Conservation (phyloP, 2,329 filamentous ascomycete species). For the Beauveria bassiana region DNA sequence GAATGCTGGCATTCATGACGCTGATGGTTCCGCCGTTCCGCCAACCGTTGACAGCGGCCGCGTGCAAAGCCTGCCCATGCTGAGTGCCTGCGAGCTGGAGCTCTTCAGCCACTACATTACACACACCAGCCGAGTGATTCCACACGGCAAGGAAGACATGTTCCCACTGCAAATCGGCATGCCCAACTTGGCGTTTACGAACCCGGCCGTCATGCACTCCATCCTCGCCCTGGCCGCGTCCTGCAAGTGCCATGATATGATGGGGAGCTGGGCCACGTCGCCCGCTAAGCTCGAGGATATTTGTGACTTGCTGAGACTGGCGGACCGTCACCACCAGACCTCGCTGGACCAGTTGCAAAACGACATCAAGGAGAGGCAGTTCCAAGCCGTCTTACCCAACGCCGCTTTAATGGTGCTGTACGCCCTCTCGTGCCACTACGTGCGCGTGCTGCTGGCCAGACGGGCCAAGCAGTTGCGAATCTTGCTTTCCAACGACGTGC, state of each 20-base stretch:
- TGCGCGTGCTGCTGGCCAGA: constrained; percentile 26
- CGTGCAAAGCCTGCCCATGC: neutral
- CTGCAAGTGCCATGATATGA: constrained; percentile 30
- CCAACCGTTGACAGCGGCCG: neutral
- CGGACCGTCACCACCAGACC: constrained; percentile 28
- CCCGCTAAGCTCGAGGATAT: constrained; percentile 8
- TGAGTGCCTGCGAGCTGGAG: constrained; percentile 22
- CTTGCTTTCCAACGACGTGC: constrained; percentile 18
- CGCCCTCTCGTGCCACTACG: constrained; percentile 28
- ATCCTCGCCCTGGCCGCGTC: constrained; percentile 33
- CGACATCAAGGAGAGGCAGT: constrained; percentile 23
- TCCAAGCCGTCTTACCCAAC: constrained; percentile 29
- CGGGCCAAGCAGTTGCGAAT: constrained; percentile 14
- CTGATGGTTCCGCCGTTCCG: neutral
- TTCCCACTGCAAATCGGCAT: constrained; percentile 34
- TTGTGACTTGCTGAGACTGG: constrained; percentile 19
- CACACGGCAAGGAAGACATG: constrained; percentile 29
- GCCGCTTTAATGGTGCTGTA: constrained; percentile 36
- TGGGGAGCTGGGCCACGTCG: neutral
- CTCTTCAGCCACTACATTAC: constrained; percentile 34
- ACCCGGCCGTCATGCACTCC: constrained; percentile 32
- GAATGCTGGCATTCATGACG: neutral
- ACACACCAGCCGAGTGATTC: constrained; percentile 30
- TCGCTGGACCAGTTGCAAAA: constrained; percentile 31
- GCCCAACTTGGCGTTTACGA: constrained; percentile 32